Conservation (phyloP, 2,329 filamentous ascomycete genomes). For the Cadophora malorum region DNA sequence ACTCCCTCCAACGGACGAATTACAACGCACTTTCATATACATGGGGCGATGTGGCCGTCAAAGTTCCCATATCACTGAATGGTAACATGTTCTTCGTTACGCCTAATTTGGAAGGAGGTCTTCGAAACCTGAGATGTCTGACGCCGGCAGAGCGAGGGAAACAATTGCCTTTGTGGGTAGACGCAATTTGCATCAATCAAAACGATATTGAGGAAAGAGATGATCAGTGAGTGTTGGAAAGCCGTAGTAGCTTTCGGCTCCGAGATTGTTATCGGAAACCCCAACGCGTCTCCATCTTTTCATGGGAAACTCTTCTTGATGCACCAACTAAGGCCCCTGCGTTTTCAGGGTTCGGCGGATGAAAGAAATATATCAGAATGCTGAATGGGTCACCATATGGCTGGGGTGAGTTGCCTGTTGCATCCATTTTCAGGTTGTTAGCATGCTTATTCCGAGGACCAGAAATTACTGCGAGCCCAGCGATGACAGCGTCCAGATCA, state of each 20-base stretch:
- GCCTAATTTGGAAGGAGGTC: background rate
- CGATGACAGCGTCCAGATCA: background rate
- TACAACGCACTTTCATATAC: constrained; percentile 8
- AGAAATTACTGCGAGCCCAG: constrained; percentile 5
- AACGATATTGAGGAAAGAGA: background rate
- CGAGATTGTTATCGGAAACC: background rate
- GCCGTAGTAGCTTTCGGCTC: background rate
- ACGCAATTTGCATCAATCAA: constrained; percentile 11
- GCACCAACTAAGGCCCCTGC: background rate
- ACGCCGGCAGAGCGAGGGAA: background rate
- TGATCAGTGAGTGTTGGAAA: background rate
- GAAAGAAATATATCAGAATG: background rate
- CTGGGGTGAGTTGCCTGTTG: background rate
- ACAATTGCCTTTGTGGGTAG: constrained; percentile 5
- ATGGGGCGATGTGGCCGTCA: constrained; percentile 7
- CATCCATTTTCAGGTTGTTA: too few relatives aligned
- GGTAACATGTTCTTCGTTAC: background rate
- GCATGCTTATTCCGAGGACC: background rate
- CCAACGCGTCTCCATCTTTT: background rate
- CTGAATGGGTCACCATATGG: constrained; percentile 9
- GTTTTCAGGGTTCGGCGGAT: background rate
- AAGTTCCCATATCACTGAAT: background rate
- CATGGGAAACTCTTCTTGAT: background rate
- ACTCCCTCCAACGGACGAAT: background rate
- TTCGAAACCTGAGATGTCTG: constrained; percentile 4